A percentile compares a stretch with the other conserved stretches of the same genome.
Conservation (phyloP, 441 rosid genomes). For the Bocquillonia castaneifolia region DNA sequence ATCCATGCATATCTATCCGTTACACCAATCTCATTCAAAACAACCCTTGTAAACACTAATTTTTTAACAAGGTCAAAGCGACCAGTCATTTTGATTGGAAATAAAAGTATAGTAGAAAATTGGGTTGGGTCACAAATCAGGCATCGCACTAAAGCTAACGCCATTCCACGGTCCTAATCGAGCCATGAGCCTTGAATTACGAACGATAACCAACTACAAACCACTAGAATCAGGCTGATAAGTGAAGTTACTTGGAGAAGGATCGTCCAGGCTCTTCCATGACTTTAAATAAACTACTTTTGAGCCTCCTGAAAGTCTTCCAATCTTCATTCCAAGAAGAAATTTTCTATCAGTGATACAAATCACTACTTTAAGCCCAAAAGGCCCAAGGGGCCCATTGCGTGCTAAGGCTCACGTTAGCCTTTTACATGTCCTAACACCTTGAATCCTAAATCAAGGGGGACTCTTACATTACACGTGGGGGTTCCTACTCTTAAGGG, state of each 20-base stretch:
- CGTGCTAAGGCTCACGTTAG: no score
- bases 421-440: no score
- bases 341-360: conserved; percentile 47
- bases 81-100: not conserved
- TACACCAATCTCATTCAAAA: not conserved
- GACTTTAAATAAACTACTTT: not conserved
- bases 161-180: conserved; percentile 15
- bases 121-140: not conserved
- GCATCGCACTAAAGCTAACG: not conserved
- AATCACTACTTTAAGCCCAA: no score
- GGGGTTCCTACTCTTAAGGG: no score
- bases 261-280: conserved; percentile 16
- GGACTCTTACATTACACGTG: no score
- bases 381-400: no score
- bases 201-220: not conserved
- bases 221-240: not conserved
- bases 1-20: not conserved
- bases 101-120: not conserved
- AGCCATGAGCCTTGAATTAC: not conserved
- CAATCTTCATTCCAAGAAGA: conserved; percentile 40
- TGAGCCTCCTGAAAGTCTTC: conserved; percentile 4
- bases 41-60: not conserved
- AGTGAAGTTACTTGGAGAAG: conserved; percentile 4
- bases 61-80: not conserved
- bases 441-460: no score